These are phyloP conservation scores for Dacryopinax spathularia DNA, from an alignment of 768 basidiomycete species.

Conservation along the genomic window DNA sequence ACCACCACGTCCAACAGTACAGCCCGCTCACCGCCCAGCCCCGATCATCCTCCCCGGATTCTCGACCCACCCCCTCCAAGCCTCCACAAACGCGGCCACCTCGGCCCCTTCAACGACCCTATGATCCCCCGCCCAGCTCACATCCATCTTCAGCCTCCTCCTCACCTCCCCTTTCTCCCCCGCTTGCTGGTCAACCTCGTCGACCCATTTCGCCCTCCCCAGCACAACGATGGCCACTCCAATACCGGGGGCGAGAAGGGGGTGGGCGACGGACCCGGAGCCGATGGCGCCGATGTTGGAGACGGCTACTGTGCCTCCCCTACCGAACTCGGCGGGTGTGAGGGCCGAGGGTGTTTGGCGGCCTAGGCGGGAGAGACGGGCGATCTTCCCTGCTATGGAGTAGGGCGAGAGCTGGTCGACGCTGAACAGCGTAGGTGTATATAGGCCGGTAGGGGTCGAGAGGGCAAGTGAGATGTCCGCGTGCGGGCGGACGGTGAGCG, in stretches of 20 bases:
- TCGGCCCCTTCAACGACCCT: conserved; percentile 81
- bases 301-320: conserved; percentile 66
- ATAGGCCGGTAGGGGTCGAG: conserved; percentile 68
- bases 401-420: conserved; percentile 46
- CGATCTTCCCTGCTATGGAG: conserved; percentile 44
- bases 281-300: conserved; percentile 77
- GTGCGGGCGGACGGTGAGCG: conserved; percentile 54
- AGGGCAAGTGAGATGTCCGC: conserved; percentile 66
- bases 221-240: conserved; percentile 77
- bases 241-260: conserved; percentile 66
- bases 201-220: conserved; percentile 55
- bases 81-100: conserved; percentile 74
- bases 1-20: too few species aligned
- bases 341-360: conserved; percentile 53
- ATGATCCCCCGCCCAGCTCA: conserved; percentile 82
- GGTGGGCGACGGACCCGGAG: conserved; percentile 50
- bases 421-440: conserved; percentile 54
- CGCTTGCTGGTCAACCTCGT: conserved; percentile 29
- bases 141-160: conserved; percentile 42
- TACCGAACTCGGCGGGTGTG: conserved; percentile 50
- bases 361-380: conserved; percentile 48
- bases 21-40: conserved; percentile 22
- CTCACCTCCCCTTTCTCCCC: conserved; percentile 24
- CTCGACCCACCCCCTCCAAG: conserved; percentile 71
- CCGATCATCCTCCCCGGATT: conserved; percentile 53